Percentiles rank a stretch among this genome's conserved stretches.
Conservation (phyloP, 148 eudicot genomes). For the Rhododendron molle region DNA sequence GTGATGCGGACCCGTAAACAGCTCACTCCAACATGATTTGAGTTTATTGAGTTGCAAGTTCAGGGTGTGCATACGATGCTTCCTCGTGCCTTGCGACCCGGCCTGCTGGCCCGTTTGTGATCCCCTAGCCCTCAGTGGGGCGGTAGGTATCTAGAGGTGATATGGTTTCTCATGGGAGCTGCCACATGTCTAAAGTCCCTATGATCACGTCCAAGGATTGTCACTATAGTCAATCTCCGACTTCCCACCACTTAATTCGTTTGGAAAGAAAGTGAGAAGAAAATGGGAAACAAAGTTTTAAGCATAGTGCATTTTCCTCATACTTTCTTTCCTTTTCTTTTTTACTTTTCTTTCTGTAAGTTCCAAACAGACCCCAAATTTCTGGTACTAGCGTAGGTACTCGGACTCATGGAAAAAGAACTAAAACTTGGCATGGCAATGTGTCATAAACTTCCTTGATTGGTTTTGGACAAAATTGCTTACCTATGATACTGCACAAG, state of each 20-base stretch:
- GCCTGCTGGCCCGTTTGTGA: background rate
- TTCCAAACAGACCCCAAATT: background rate
- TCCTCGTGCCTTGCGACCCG: background rate
- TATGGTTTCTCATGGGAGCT: background rate
- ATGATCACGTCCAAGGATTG: too few species aligned
- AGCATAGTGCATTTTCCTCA: background rate
- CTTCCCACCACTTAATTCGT: background rate
- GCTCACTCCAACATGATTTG: too few species aligned
- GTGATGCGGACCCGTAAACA: too few species aligned
- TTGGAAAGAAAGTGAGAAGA: background rate
- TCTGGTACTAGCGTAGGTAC: background rate
- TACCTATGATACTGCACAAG: background rate
- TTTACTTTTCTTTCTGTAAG: background rate
- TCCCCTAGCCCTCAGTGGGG: background rate
- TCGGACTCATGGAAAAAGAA: background rate
- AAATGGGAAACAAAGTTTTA: too few species aligned
- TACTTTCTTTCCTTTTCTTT: too few species aligned
- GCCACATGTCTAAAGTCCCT: background rate
- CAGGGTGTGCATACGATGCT: too few species aligned
- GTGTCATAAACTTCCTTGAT: background rate
- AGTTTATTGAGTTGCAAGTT: too few species aligned
- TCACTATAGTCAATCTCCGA: background rate
- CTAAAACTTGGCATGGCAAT: background rate
- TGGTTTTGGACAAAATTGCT: constrained; percentile 1
- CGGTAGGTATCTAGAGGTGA: background rate